Conservation (phyloP, 73 alveolate genomes). For the Tetrahymena borealis region DNA sequence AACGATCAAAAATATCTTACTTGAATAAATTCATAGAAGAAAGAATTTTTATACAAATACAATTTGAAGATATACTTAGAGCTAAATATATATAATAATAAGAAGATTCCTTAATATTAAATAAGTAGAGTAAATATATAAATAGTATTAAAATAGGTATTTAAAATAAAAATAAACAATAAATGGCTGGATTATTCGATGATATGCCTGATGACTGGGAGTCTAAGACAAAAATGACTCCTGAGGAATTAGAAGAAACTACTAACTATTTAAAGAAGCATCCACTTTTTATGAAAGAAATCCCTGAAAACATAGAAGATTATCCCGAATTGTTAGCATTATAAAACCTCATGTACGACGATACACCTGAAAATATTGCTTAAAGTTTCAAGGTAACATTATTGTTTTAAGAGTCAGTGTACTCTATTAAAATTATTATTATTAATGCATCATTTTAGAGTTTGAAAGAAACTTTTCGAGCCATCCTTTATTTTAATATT, state of each 20-base stretch:
- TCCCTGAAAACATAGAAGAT: constrained; percentile 29
- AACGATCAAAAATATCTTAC: too few relatives aligned
- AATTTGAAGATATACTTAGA: too few relatives aligned
- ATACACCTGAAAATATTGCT: constrained; percentile 40
- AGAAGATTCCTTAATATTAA: background rate
- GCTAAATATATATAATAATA: too few relatives aligned
- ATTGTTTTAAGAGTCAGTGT: background rate
- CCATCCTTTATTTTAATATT: too few relatives aligned
- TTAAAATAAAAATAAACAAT: background rate
- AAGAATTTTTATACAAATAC: too few relatives aligned
- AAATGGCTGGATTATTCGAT: constrained; percentile 30
- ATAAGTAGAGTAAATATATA: background rate
- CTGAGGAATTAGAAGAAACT: constrained; percentile 44
- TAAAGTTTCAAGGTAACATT: constrained; percentile 1
- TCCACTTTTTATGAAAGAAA: constrained; percentile 36
- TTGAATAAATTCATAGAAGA: too few relatives aligned
- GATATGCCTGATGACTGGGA: constrained; percentile 47
- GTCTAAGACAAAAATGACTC: constrained; percentile 41
- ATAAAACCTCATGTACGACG: constrained; percentile 29
- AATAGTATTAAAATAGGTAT: background rate
- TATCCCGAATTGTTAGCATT: constrained; percentile 38
- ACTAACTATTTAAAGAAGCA: constrained; percentile 23
- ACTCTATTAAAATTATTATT: background rate
- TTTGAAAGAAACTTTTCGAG: too few relatives aligned
- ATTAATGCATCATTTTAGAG: background rate